Base-by-base conservation (phyloP, 2,329 filamentous ascomycete genomes). In the Elsinoe ampelina region DNA sequence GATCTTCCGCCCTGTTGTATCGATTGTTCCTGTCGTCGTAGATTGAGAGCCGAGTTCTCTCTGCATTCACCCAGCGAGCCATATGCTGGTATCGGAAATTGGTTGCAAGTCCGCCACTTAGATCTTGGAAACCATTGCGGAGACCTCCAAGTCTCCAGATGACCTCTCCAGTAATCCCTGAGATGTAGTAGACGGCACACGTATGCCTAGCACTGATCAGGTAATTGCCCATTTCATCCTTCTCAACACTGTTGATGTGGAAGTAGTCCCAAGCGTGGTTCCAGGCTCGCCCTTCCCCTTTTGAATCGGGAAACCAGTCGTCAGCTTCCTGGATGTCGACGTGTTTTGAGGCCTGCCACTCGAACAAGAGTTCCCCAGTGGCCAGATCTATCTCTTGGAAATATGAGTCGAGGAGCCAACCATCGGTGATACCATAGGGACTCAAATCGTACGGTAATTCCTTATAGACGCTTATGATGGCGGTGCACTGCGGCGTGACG, bases 221-320 rank as follows among this genome's bases (percentile, higher is more conserved):
- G 58, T 78, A 82, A 61, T 81, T 75, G 1, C 77, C 77, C 0
- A 71, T 63, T 0, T 66, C 61, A 52, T 74, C 73, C 63, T 80
- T 79, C 61, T 77, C 74, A 22, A 81, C 66, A 42, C 76, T 76
- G 66, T 80, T 79, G 65, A 81, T 73, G 63, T 80, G 77, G 64
- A 76, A 77, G 64, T 71, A 78, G 59, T 80, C 77, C 20, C 57
- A 61, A 34, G 13, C 17, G 19, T 13, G 6, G 19, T 12, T 15
- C n/a, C 22, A 17, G 20, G 20, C 51, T 52, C 2, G 50, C 32
- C 47, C 57, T 47, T 22, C 22, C 4, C 15, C 15, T 7, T 35
- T 30, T 3, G 15, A 13, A 2, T 19, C n/a, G 13, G 47, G 10
- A 12, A 6, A 5, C 30, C 26, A 17, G 13, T 11, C 30, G 22